phyloP scores from a whole-genome alignment of 495 filamentous ascomycete genomes.

The Bathelium albidoporum region DNA sequence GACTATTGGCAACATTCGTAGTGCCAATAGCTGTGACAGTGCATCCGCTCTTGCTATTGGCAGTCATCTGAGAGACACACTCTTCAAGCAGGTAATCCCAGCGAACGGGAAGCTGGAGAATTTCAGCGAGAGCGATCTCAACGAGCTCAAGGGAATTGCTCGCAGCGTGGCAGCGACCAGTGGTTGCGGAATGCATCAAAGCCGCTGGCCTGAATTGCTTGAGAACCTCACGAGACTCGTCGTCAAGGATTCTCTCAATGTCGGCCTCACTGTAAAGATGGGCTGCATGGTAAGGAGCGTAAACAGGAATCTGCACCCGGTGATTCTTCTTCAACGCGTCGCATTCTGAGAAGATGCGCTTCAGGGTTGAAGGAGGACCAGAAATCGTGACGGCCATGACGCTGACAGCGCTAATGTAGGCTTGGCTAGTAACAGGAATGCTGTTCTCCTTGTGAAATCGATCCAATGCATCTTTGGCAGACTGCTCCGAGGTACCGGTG shows the following conservation, averaged over 20 bases:
- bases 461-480: constrained; percentile 36
- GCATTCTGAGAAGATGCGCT: constrained; percentile 44
- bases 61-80: constrained; percentile 26
- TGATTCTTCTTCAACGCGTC: constrained; percentile 44
- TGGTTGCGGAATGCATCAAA: constrained; percentile 32
- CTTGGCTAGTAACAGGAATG: constrained; percentile 48
- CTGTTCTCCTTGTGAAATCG: constrained; percentile 47
- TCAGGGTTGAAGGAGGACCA: constrained; percentile 59
- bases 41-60: constrained; percentile 20
- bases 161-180: constrained; percentile 31
- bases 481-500: constrained; percentile 34
- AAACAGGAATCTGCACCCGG: constrained; percentile 56
- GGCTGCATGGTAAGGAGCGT: constrained; percentile 70
- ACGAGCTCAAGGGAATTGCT: constrained; percentile 29
- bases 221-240: constrained; percentile 32
- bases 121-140: constrained; percentile 27
- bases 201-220: constrained; percentile 21
- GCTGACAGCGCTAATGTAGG: constrained; percentile 67
- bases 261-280: constrained; percentile 57
- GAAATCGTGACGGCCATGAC: constrained; percentile 63
- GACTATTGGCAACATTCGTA: constrained; percentile 36
- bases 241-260: constrained; percentile 48
- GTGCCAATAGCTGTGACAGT: constrained; percentile 29
- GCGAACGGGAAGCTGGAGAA: constrained; percentile 31
- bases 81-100: constrained; percentile 36